Conservation (phyloP, 1,284 basidiomycete genomes). For the Porogramme epimiltina region DNA sequence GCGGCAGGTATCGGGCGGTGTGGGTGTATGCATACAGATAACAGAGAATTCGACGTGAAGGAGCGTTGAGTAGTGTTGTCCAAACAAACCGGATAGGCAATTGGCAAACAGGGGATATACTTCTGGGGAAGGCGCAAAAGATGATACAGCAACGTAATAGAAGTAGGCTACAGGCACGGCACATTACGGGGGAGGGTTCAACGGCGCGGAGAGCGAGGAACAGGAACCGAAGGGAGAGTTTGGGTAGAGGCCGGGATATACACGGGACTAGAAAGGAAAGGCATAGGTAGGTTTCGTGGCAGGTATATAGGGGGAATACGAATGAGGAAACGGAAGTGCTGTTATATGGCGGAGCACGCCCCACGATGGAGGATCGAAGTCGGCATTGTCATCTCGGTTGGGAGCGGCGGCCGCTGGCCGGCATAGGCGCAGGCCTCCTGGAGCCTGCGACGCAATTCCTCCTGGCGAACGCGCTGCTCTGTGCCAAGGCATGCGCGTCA, state of each 20-base stretch:
- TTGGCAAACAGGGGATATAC: not conserved
- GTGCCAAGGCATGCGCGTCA: not conserved
- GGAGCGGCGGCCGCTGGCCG: constrained; percentile 26
- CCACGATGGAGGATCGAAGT: constrained; percentile 24
- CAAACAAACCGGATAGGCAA: no score
- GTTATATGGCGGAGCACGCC: constrained; percentile 1
- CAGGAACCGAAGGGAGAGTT: not conserved
- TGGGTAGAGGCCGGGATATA: not conserved
- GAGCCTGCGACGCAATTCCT: constrained; percentile 31
- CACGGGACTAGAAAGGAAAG: not conserved
- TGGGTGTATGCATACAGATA: constrained; percentile 8
- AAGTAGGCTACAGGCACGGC: not conserved
- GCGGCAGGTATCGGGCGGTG: not conserved
- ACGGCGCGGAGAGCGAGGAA: not conserved
- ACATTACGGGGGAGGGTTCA: not conserved
- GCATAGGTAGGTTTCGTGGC: not conserved
- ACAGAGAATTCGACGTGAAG: not conserved
- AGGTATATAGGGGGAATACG: not conserved
- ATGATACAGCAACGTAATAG: not conserved
- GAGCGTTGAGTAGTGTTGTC: no score
- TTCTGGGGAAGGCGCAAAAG: not conserved
- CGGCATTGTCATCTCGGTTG: constrained; percentile 28
- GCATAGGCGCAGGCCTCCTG: constrained; percentile 28
- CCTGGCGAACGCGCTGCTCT: constrained; percentile 29
- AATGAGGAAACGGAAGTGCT: not conserved